These are phyloP conservation scores for Pistacia vera DNA, from an alignment of 345 rosid species.

Conservation along the genomic window DNA sequence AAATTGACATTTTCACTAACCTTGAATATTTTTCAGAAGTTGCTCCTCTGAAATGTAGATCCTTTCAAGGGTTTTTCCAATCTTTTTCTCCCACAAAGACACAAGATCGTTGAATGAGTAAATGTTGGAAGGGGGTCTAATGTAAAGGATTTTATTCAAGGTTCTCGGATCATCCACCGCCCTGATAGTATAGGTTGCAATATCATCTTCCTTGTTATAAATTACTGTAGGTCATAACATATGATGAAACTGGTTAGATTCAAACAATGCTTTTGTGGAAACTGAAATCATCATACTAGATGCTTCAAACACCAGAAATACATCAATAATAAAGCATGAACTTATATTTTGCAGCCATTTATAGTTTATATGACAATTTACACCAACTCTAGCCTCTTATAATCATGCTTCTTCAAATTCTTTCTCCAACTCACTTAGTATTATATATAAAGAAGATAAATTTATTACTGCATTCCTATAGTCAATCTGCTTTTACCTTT, in stretches of 20 bases:
- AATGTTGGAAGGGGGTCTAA: constrained; percentile 50
- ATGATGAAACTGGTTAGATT: background rate
- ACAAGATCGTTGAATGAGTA: constrained; percentile 59
- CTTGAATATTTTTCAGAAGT: constrained; percentile 47
- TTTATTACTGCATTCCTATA: background rate
- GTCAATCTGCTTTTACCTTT: constrained; percentile 39
- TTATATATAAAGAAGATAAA: background rate
- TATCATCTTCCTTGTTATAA: constrained; percentile 51
- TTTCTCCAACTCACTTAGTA: background rate
- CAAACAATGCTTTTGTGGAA: background rate
- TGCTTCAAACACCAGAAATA: background rate
- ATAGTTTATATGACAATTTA: background rate
- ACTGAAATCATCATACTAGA: background rate
- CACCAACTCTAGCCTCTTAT: background rate
- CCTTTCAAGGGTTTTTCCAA: constrained; percentile 50
- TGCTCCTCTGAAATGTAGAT: constrained; percentile 55
- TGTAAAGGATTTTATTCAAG: constrained; percentile 52
- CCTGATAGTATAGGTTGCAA: constrained; percentile 50
- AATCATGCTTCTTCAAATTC: background rate
- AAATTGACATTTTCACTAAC: constrained; percentile 16
- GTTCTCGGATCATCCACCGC: constrained; percentile 63
- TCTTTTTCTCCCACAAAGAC: constrained; percentile 63
- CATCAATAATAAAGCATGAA: background rate
- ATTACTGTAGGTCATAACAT: constrained; percentile 31
- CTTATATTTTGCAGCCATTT: background rate